phyloP scores from a whole-genome alignment of 176 grass and related monocot species.

The Carex littledalei region DNA sequence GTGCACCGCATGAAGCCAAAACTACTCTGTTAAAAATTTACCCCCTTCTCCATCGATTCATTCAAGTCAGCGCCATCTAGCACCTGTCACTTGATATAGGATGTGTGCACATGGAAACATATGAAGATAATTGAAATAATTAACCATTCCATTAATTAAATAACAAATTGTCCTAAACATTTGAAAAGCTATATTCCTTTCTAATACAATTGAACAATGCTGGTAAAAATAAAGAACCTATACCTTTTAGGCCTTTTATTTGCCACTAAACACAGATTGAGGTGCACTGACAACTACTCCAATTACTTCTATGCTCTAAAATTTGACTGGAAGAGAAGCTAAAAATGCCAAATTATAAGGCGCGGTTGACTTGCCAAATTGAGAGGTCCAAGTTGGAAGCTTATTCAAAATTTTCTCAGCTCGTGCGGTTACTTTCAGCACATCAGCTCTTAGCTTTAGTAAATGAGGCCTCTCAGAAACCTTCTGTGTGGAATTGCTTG shows the following conservation, averaged over 20 bases:
- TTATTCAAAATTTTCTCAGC: conserved; percentile 50
- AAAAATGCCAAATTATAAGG: conserved; percentile 75
- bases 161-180: background rate
- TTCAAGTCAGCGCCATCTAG: background rate
- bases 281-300: background rate
- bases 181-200: background rate
- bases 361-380: conserved; percentile 75
- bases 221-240: background rate
- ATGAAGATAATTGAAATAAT: background rate
- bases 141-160: background rate
- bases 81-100: background rate
- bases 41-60: background rate
- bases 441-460: conserved; percentile 71
- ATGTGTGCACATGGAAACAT: background rate
- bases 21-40: too few species aligned
- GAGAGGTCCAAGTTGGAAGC: conserved; percentile 70
- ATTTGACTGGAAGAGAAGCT: conserved; percentile 58
- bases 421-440: conserved; percentile 55
- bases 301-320: conserved; percentile 34
- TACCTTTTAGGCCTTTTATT: background rate
- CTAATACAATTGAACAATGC: conserved; percentile 1
- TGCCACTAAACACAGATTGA: background rate
- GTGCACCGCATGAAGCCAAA: too few species aligned
- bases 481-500: conserved; percentile 18
- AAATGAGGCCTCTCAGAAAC: conserved; percentile 28